These are phyloP conservation scores for Carex arenaria DNA, from an alignment of 202 grass and related monocot genomes.

Conservation along the genomic window DNA sequence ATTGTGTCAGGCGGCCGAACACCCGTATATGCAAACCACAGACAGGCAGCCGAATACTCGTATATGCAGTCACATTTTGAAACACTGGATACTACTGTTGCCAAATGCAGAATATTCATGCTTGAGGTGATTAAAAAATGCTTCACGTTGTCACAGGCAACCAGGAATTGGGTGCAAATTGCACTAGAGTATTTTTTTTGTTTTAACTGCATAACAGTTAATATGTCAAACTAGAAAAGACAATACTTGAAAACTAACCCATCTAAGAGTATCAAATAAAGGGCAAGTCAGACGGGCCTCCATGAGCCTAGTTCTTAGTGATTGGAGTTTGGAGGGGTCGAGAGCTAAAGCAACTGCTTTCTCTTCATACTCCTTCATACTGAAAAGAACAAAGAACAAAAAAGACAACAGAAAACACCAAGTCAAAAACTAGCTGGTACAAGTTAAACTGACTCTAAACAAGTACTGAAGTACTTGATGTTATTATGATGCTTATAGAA, in stretches of 20 bases:
- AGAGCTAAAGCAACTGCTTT: constrained; percentile 66
- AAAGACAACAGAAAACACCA: background rate
- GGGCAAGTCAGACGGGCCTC: constrained; percentile 70
- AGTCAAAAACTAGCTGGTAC: background rate
- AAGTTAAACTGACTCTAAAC: background rate
- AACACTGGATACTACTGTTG: background rate
- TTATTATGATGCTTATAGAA: background rate
- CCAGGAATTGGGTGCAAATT: background rate
- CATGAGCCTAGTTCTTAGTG: constrained; percentile 71
- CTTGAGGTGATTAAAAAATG: background rate
- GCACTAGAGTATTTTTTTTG: background rate
- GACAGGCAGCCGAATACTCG: too few species aligned
- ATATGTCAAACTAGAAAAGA: background rate
- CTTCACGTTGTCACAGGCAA: too few species aligned
- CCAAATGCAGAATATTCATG: background rate
- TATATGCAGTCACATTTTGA: too few species aligned
- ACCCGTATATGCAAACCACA: too few species aligned
- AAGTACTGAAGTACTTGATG: background rate
- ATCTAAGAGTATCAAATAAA: constrained; percentile 79
- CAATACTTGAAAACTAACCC: constrained; percentile 44
- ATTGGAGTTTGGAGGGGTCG: constrained; percentile 57
- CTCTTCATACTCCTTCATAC: constrained; percentile 88
- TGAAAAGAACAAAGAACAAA: constrained; percentile 23
- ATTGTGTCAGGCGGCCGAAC: too few species aligned
- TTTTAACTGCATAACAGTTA: background rate